Evolutionary conservation across 306 rosid species (phyloP), one percentile per base, ranked within the genome.

Genomic region (Lagenaria siceraria): DNA sequence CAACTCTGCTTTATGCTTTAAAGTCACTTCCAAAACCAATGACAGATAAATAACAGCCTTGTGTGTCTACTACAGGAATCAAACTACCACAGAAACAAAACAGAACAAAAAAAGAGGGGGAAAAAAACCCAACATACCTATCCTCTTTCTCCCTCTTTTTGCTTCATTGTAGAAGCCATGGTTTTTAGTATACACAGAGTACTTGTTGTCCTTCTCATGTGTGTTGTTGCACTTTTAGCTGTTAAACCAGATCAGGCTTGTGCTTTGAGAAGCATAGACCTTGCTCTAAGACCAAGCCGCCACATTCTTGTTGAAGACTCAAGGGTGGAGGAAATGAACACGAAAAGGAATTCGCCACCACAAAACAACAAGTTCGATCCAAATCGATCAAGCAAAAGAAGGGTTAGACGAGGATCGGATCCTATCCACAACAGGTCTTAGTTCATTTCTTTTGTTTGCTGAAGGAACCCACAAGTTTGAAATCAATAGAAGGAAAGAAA

Each of bases 381-480:
- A 74, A 90, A 92, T 83, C 83, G 83, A 61, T 88, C 97, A 8
- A 92, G 88, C 90, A 87, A 95, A 82, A 80, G 98, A 87, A 85
- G 82, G 79, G 97, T 95, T 74, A 78, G 89, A 87, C 82, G 77
- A 85, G 99, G 99, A 53, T 82, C 99, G 19, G 97, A 95, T 88
- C 99, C 99, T 82, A 95, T 92, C 84, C 99, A 95, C 87, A 95
- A 95, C 83, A 87, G 85, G 86, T 66, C 77, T 79, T 92, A 78
- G 84, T 73, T 31, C 43, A 80, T 55, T 83, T 75, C 80, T 79
- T 77, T 68, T 56, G 62, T 51, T 60, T 74, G 79, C 83, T 83
- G 63, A 21, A 78, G 87, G 72, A 81, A 82, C 53, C 46, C 75
- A 82, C 38, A 78, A 81, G 78, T 78, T 81, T 17, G 83, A 81